Evolutionary conservation across 2,329 filamentous ascomycete species (phyloP), one percentile per base, ranked within the genome.

Genomic region (Pleoardoris graminearum): DNA sequence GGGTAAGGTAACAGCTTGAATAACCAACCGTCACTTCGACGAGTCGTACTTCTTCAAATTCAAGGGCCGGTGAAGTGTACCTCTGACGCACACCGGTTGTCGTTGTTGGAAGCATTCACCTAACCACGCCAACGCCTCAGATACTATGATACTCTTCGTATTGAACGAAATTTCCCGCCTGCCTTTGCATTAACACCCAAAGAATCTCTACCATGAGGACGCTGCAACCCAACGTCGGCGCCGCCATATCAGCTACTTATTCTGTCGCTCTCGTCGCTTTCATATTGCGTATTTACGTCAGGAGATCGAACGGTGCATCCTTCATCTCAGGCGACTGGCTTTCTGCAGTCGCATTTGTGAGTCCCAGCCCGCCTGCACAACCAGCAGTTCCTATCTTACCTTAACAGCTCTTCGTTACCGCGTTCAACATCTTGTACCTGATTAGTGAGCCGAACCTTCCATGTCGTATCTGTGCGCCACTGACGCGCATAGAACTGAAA

Each of bases 291-390:
- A 19, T 50, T 11, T 36, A 27, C 7, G 38, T 30, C 19, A 42
- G 38, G n/a, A 33, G 14, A 4, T 19, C 19, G 36, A 49, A 35
- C 10, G 17, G 17, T 23, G 25, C 25, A 2, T 21, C 47, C 1
- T 42, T 49, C 16, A 23, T 41, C n/a, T 4, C 16, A 6, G 47
- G 38, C 3, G 47, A 49, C 16, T 42, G 30, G 36, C 14, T 43
- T 25, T 38, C 47, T n/a, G 21, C 36, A 10, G 30, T 35, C 21
- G 47, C 47, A 32, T 49, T 49, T 16, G 47, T 49, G n/a, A 17
- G 35, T 19, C 14, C 17, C 23, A 17, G n/a, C 10, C 1, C 3
- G 2, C 16, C 5, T 14, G 11, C 2, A 30, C 8, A 8, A 21
- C 4, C 11, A 8, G 12, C 22, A 14, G 8, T 21, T 7, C 10